Evolutionary conservation across 345 rosid species (phyloP).

Genomic region (Carallia brachiata): DNA sequence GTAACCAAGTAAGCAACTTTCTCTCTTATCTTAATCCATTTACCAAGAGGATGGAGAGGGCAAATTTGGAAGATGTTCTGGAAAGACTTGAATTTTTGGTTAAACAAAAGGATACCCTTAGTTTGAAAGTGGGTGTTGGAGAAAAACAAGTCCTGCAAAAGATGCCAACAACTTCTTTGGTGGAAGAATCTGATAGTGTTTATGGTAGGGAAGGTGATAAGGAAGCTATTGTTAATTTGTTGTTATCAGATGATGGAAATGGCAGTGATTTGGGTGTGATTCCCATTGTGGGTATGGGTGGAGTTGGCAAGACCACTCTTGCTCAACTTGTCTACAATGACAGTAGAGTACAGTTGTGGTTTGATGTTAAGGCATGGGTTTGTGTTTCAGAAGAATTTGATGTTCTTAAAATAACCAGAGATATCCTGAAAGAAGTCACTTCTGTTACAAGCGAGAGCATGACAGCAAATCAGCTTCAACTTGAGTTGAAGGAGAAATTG

Average conservation of each 20-base stretch:
- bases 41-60: background rate
- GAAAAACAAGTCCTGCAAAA: background rate
- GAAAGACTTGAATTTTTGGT: background rate
- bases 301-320: constrained; percentile 2
- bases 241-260: background rate
- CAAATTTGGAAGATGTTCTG: background rate
- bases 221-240: background rate
- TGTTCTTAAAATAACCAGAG: no score
- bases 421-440: background rate
- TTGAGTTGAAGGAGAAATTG: background rate
- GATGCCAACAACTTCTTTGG: constrained; percentile 2
- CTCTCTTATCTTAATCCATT: background rate
- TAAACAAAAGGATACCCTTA: background rate
- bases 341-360: background rate
- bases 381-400: no score
- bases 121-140: background rate
- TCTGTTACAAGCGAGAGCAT: background rate
- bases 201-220: constrained; percentile 1
- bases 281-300: constrained; percentile 7
- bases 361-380: background rate
- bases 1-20: background rate
- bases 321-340: no score
- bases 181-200: background rate
- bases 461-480: constrained; percentile 3
- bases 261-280: background rate